Base-by-base conservation (phyloP, 768 basidiomycete genomes). In the Tricholoma flavovirens region DNA sequence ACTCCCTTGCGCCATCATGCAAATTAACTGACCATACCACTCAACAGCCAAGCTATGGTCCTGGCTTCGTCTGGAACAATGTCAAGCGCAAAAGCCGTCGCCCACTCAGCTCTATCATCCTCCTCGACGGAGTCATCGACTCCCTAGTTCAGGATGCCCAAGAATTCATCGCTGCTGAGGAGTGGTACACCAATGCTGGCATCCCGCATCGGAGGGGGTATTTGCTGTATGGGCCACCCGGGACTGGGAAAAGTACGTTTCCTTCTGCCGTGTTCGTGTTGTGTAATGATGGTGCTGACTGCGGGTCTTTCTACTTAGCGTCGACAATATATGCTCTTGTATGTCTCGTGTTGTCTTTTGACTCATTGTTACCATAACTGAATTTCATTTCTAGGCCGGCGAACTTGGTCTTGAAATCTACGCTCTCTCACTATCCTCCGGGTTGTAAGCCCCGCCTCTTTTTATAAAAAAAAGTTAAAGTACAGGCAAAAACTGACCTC, bases 351-450 rank as follows among this genome's bases (percentile, higher is more conserved):
- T 22, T 24, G 21, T 40, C 0, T 30, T 38, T 11, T n/a, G n/a
- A n/a, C n/a, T 11, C 26, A 7, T 17, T 3, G n/a, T 6, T 33
- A 49, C 50, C 5, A 9, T 29, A n/a, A 24, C 26, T 53, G 42
- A 59, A 52, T 56, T 30, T 56, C 54, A 43, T 45, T 21, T 46
- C 17, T n/a, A 75, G 74, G 77, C 78, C 5, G 78, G 79, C 5
- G 89, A 90, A 66, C 75, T 95, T 9, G 82, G 84, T 4, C 77
- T 96, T n/a, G 90, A 94, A 68, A 92, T 96, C 54, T 94, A 90
- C 63, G 72, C 79, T 1, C 62, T 85, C 12, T 81, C 81, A 0
- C 68, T 84, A 0, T 74, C 54, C 1, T 9, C 29, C 1, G n/a
- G 30, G 1, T 32, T 32, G 30, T 32, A 32, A 3, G 30, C 9